Conservation (phyloP, 805 yeast species). For the Saccharomycopsis vini region DNA sequence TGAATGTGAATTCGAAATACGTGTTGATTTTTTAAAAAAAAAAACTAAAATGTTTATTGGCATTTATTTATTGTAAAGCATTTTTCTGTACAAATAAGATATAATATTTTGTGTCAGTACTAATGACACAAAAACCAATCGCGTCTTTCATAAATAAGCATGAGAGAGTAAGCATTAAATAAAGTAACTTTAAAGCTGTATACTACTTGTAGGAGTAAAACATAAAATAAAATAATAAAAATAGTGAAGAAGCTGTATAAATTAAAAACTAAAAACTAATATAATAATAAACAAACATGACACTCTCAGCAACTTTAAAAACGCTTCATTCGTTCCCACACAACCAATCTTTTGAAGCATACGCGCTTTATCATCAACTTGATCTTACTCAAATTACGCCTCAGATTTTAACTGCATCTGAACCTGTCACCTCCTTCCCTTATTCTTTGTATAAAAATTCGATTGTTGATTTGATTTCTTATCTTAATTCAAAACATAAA, state of each 20-base stretch:
- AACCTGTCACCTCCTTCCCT: slow-evolving; percentile 43
- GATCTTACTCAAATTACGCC: slow-evolving; percentile 65
- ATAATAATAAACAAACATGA: neutral
- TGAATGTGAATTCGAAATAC: too few species aligned
- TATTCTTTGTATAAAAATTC: slow-evolving; percentile 44
- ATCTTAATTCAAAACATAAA: slow-evolving; percentile 39
- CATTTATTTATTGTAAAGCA: too few species aligned
- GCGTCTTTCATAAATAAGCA: too few species aligned
- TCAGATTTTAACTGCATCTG: slow-evolving; percentile 63
- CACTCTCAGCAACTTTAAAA: slow-evolving; percentile 1
- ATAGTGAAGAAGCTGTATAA: neutral
- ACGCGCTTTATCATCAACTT: slow-evolving; percentile 23
- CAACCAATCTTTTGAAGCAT: slow-evolving; percentile 4
- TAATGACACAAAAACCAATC: too few species aligned
- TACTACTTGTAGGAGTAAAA: neutral
- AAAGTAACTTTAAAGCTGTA: too few species aligned
- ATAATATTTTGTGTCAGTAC: too few species aligned
- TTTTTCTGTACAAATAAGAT: too few species aligned
- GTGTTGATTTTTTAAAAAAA: too few species aligned
- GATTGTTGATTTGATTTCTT: slow-evolving; percentile 40
- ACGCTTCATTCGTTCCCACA: slow-evolving; percentile 8
- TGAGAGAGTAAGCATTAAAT: too few species aligned
- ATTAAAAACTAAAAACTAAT: neutral
- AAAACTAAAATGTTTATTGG: too few species aligned
- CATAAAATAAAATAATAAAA: neutral